phyloP scores from a whole-genome alignment of 306 rosid species.

The Sphenostylis stenocarpa region DNA sequence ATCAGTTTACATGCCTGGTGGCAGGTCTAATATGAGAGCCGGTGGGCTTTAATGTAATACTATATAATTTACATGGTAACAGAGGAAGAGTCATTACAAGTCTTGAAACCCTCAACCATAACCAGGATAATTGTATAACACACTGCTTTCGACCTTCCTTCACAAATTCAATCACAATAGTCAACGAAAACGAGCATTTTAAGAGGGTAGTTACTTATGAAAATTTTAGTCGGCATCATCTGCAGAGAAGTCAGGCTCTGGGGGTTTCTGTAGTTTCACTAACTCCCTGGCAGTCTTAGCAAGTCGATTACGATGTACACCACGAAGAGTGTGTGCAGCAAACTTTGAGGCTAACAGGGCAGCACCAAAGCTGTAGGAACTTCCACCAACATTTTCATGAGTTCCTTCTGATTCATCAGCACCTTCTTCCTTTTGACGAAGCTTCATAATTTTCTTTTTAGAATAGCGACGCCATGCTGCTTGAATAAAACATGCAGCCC shows the following conservation, averaged over 20 bases:
- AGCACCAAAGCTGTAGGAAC: slow-evolving; percentile 81
- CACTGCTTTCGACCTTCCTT: slow-evolving; percentile 39
- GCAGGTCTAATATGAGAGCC: slow-evolving; percentile 33
- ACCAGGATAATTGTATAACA: slow-evolving; percentile 30
- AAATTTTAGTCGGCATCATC: slow-evolving; percentile 70
- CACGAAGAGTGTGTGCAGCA: slow-evolving; percentile 93
- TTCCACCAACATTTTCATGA: slow-evolving; percentile 46
- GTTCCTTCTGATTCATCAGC: slow-evolving; percentile 54
- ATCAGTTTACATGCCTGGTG: slow-evolving; percentile 23
- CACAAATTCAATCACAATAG: slow-evolving; percentile 34
- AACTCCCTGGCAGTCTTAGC: slow-evolving; percentile 86
- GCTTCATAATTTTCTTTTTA: slow-evolving; percentile 82
- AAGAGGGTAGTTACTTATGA: slow-evolving; percentile 24
- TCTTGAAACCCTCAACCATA: slow-evolving; percentile 29
- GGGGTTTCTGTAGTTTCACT: slow-evolving; percentile 90
- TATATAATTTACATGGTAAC: slow-evolving; percentile 37
- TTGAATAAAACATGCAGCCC: slow-evolving; percentile 99
- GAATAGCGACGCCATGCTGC: slow-evolving; percentile 97
- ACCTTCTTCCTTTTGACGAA: slow-evolving; percentile 77
- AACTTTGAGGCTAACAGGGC: slow-evolving; percentile 85
- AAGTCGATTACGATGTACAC: slow-evolving; percentile 77
- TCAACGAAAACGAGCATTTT: slow-evolving; percentile 35
- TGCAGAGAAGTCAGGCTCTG: slow-evolving; percentile 90
- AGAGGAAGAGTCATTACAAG: slow-evolving; percentile 24
- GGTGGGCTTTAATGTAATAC: slow-evolving; percentile 28